Evolutionary conservation across 1,284 basidiomycete species (phyloP), one percentile per base, ranked within the genome.

Genomic region (Fomitiporia mediterranea): DNA sequence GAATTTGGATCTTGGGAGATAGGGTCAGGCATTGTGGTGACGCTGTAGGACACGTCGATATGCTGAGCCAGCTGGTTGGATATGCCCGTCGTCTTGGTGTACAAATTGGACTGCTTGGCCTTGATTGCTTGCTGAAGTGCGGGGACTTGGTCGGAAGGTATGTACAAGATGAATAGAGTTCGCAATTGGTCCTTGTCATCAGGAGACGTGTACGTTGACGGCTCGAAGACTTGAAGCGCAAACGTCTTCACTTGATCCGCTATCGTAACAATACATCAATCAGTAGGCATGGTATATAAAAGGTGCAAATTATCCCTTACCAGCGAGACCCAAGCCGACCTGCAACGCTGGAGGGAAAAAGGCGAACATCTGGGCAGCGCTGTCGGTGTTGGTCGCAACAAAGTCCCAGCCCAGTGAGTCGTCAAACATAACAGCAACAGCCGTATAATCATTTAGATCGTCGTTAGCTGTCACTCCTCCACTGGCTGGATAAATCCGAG

Each of bases 371-470:
- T 91, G 84, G 8, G 76, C 73, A 3, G 81, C 73, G 34, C 60
- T 55, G 28, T 78, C 67, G 6, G 66, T 43, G 59, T 71, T 77
- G 4, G 51, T 56, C n/a, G 76, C 76, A 2, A 90, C 85, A 60
- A 82, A 88, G 0, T 64, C 39, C 88, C 88, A 91, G 57, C 76
- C 77, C 53, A 91, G 70, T 9, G 68, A 71, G 0, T 53, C 39
- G 50, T 80, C 75, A 68, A 87, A 87, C 63, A 87, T 63, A 30
- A 90, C 63, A 51, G 73, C 81, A 65, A 89, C 78, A 51, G 81
- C 47, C 6, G 73, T 73, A 57, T 72, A 77, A 0, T 69, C 75
- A 1, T 19, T 51, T 19, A 79, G 64, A 60, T 74, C 65, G 13
- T 57, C 59, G 19, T 51, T 53, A 1, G 66, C 60, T 25, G 64